A percentile compares a stretch with the other conserved stretches of the same genome.
Conservation (phyloP, 306 rosid genomes). For the Malus sylvestris region DNA sequence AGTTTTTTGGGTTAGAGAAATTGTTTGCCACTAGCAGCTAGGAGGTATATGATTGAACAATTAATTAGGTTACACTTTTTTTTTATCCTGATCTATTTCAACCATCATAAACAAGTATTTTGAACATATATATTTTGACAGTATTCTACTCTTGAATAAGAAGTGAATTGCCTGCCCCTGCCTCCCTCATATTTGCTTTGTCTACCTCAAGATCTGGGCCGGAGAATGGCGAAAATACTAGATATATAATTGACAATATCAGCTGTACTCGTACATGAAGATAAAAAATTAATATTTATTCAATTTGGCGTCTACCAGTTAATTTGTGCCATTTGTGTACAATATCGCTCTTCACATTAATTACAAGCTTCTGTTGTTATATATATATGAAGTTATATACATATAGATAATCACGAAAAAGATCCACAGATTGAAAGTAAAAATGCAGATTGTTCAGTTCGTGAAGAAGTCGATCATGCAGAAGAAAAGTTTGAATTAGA, state of each 20-base stretch:
- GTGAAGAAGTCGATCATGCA: too few species aligned
- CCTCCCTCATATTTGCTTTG: neutral
- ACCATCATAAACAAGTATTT: neutral
- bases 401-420: too few species aligned
- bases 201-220: neutral
- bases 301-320: neutral
- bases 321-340: neutral
- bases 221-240: neutral
- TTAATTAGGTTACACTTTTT: neutral
- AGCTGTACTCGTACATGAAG: neutral
- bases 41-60: neutral
- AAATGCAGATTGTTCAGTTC: too few species aligned
- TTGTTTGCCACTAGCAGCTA: neutral
- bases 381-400: neutral
- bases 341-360: too few species aligned
- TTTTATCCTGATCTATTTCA: neutral
- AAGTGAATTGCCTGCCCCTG: neutral
- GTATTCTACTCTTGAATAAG: neutral
- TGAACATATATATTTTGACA: neutral
- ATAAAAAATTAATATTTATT: neutral
- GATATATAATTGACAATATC: neutral
- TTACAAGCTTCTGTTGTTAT: neutral
- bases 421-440: too few species aligned
- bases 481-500: too few species aligned
- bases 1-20: conserved; percentile 5